These are phyloP conservation scores for Mediolabrus comicus DNA, from an alignment of 108 stramenopile genomes.

Conservation along the genomic window DNA sequence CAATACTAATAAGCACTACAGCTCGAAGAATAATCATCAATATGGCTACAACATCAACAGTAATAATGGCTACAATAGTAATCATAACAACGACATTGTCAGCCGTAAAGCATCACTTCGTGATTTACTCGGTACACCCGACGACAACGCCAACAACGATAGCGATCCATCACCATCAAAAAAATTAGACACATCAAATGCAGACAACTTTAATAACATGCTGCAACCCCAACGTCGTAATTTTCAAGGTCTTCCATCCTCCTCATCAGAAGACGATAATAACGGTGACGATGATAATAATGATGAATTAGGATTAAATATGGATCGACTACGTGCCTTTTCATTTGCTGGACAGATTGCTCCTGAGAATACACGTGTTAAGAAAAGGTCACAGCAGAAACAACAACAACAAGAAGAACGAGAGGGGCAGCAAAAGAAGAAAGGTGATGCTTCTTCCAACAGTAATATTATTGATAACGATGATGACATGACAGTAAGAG, in stretches of 20 bases:
- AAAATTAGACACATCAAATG: background rate
- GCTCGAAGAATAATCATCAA: too few species aligned
- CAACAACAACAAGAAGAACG: background rate
- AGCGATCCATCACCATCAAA: background rate
- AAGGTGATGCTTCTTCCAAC: background rate
- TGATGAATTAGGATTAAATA: conserved; percentile 18
- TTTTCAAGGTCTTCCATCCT: background rate
- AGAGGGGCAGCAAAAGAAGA: background rate
- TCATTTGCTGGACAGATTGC: conserved; percentile 8
- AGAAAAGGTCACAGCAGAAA: background rate
- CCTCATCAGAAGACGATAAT: too few species aligned
- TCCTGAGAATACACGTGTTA: background rate
- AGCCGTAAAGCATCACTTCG: background rate
- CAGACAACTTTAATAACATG: background rate
- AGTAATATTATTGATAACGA: background rate
- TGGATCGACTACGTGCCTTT: conserved; percentile 23
- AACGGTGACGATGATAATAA: too few species aligned
- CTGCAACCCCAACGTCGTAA: background rate
- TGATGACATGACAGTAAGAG: background rate
- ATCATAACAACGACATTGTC: background rate
- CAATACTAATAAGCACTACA: too few species aligned
- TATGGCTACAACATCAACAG: too few species aligned
- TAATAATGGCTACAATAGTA: too few species aligned
- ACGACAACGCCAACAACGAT: background rate
- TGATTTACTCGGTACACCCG: background rate